Evolutionary conservation across 768 basidiomycete genomes (phyloP).

Genomic region (Sistotremastrum niveocremeum): DNA sequence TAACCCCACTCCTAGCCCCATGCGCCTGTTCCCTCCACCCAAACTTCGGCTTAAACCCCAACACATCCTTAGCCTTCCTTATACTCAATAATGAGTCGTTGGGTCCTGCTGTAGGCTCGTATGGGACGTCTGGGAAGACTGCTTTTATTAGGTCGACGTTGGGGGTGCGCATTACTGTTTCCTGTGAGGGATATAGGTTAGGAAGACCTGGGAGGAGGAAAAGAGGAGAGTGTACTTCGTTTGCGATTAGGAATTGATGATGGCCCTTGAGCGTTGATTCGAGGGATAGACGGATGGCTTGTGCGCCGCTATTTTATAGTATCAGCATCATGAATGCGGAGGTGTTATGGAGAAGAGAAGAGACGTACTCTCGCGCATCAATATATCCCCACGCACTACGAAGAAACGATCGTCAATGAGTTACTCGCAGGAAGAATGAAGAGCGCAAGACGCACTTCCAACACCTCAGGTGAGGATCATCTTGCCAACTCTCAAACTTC

Average conservation of each 20-base stretch:
- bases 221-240: constrained; percentile 1
- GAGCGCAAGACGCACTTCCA: constrained; percentile 6
- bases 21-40: no score
- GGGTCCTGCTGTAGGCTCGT: constrained; percentile 3
- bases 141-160: constrained; percentile 8
- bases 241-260: constrained; percentile 12
- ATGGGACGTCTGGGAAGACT: constrained; percentile 9
- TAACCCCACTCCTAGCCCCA: no score
- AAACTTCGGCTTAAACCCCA: constrained; percentile 6
- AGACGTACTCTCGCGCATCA: constrained; percentile 8
- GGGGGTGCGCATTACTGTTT: constrained; percentile 9
- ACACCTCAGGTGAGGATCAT: constrained; percentile 7
- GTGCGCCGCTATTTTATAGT: constrained; percentile 2
- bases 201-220: neutral
- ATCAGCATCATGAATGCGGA: no score
- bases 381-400: constrained; percentile 9
- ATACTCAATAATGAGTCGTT: constrained; percentile 9
- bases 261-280: constrained; percentile 8
- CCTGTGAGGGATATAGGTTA: constrained; percentile 1
- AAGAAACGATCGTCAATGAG: neutral
- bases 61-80: constrained; percentile 12
- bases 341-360: neutral
- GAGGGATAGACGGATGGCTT: constrained; percentile 7
- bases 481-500: constrained; percentile 9
- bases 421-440: neutral